Percentiles rank a stretch among this genome's conserved stretches.
Evolutionary conservation across 202 grass and related monocot species (phyloP).

Genomic region (Panicum virgatum): DNA sequence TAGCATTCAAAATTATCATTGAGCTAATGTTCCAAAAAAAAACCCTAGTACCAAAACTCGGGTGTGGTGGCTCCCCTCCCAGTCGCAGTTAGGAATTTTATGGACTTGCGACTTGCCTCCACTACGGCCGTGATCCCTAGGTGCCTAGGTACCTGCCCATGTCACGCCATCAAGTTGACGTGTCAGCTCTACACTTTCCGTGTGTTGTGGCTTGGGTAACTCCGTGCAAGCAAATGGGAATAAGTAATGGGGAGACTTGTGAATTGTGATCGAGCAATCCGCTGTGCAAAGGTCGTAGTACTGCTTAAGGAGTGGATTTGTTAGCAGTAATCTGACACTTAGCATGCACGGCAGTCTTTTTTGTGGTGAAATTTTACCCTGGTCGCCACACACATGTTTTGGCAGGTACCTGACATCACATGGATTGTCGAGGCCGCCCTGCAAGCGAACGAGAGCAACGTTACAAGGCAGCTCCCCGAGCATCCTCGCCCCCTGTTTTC

Average conservation of each 20-base stretch:
- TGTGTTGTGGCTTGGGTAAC: neutral
- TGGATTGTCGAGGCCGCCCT: constrained; percentile 30
- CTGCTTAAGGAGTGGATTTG: neutral
- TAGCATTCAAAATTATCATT: too few species aligned
- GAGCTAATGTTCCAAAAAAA: too few species aligned
- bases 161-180: neutral
- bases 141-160: too few species aligned
- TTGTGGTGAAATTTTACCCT: neutral
- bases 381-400: neutral
- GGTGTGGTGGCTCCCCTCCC: neutral
- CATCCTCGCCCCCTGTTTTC: constrained; percentile 29
- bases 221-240: neutral
- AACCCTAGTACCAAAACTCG: neutral
- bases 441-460: constrained; percentile 36
- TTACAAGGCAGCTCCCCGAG: constrained; percentile 28
- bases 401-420: constrained; percentile 32
- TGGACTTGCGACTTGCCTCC: neutral
- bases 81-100: neutral
- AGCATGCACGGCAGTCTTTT: neutral
- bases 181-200: neutral
- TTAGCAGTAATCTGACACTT: neutral
- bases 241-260: neutral
- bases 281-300: neutral
- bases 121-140: too few species aligned
- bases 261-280: neutral